phyloP scores from a whole-genome alignment of 176 grass and related monocot genomes.

The Ananas comosus region DNA sequence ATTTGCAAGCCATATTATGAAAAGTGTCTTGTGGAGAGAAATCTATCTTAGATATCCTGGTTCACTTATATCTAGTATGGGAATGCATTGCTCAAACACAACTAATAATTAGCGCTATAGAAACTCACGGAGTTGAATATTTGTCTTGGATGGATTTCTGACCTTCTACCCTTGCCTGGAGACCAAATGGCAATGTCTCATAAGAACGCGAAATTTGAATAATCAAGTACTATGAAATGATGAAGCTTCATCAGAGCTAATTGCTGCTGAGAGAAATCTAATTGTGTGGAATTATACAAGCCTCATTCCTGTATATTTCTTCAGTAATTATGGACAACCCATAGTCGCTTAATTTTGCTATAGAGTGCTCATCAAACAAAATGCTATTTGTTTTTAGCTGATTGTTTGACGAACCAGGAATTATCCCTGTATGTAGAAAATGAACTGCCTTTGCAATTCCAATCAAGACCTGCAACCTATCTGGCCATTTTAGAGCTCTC shows the following conservation, averaged over 20 bases:
- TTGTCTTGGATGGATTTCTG: conserved; percentile 34
- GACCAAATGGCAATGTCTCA: conserved; percentile 5
- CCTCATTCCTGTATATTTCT: conserved; percentile 87
- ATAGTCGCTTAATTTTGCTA: conserved; percentile 85
- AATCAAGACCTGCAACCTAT: conserved; percentile 66
- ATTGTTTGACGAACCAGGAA: conserved; percentile 94
- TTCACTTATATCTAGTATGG: too few species aligned
- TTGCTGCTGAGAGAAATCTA: conserved; percentile 8
- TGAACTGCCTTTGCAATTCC: conserved; percentile 83
- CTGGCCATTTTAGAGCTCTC: conserved; percentile 68
- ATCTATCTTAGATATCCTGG: neutral
- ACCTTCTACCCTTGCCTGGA: conserved; percentile 47
- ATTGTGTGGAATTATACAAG: conserved; percentile 20
- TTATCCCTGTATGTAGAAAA: conserved; percentile 94
- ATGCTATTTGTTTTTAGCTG: conserved; percentile 60
- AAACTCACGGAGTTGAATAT: conserved; percentile 48
- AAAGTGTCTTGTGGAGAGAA: neutral
- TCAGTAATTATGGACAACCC: conserved; percentile 86
- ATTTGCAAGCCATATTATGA: neutral
- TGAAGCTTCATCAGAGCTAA: conserved; percentile 2
- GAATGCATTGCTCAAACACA: conserved; percentile 3
- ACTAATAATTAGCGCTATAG: neutral
- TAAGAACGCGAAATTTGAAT: conserved; percentile 14
- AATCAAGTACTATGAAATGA: neutral
- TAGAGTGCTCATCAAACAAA: conserved; percentile 75